Conservation (phyloP, 2,329 filamentous ascomycete species). For the Onygenales sp. region DNA sequence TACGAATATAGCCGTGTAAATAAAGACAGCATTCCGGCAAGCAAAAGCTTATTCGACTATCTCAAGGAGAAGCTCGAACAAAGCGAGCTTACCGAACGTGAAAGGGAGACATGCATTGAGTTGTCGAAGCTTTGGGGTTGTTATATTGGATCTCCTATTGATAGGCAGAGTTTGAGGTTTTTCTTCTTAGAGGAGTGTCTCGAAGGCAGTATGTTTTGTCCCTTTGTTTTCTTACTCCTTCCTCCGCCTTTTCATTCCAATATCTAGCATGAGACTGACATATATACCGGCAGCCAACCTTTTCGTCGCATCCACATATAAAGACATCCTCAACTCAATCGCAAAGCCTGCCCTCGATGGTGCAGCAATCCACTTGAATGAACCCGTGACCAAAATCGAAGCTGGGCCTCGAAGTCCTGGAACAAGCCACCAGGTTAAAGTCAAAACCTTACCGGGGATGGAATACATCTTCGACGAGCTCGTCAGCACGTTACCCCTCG, state of each 20-base stretch:
- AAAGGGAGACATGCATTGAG: slow-evolving; percentile 42
- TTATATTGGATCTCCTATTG: slow-evolving; percentile 52
- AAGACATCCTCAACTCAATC: slow-evolving; percentile 46
- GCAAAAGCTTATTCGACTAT: slow-evolving; percentile 49
- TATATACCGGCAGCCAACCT: slow-evolving; percentile 42
- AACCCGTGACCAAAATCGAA: slow-evolving; percentile 33
- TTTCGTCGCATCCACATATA: slow-evolving; percentile 53
- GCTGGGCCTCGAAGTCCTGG: slow-evolving; percentile 15
- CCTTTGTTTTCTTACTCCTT: not conserved
- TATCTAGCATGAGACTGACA: slow-evolving; percentile 3
- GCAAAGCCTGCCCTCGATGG: slow-evolving; percentile 37
- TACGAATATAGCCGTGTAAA: slow-evolving; percentile 51
- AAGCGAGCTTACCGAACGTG: slow-evolving; percentile 27
- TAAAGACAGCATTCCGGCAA: slow-evolving; percentile 39
- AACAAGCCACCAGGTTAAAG: slow-evolving; percentile 32
- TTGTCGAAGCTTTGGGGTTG: slow-evolving; percentile 54
- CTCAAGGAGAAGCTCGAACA: slow-evolving; percentile 42
- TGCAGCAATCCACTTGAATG: slow-evolving; percentile 41
- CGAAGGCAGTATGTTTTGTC: slow-evolving; percentile 42
- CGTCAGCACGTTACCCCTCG: slow-evolving; percentile 43
- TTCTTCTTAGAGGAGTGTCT: slow-evolving; percentile 59
- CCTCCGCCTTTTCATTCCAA: not conserved
- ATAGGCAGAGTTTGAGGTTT: slow-evolving; percentile 53
- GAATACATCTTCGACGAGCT: slow-evolving; percentile 40
- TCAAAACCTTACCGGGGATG: slow-evolving; percentile 30